Evolutionary conservation across 805 yeast genomes (phyloP), one percentile per base, ranked within the genome.

Genomic region (Candida arabinofermentans): DNA sequence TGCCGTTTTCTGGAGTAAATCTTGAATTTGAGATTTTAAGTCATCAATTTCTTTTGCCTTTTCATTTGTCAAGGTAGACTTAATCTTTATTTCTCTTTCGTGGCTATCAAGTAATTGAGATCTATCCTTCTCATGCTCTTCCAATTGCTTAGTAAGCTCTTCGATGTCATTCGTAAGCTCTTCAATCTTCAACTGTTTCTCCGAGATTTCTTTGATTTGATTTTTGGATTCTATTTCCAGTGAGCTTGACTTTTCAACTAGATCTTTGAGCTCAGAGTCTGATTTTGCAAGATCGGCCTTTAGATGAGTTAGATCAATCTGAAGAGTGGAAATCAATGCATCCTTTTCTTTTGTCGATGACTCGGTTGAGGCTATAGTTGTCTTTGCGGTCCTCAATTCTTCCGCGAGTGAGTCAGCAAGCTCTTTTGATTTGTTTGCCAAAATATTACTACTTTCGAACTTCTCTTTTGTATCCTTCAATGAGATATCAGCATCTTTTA

Each of bases 41-140:
- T 9, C 16, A 12, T 24, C 24, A 16, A 24, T 30, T 10, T 47
- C 47, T 5, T 40, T 46, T 9, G 39, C 33, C 24, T 46, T 50
- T 2, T 19, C 37, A 16, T 37, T n/a, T 31, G 38, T 3, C 9
- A 31, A 30, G 42, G 39, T 24, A 36, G 37, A 27, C 16, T 51
- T 49, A 3, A 55, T 63, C 43, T 76, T 79, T 16, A 75, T 54
- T 6, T 47, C 49, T 8, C 64, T 13, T 5, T 29, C 43, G 19
- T 43, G 39, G 5, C 30, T 18, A 17, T 43, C 31, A 9, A 31
- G 4, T 13, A 41, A 27, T 12, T 24, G 24, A 8, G 27, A 17
- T 16, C 33, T 46, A 18, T 37, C 42, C 1, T 14, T 18, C 8
- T 44, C 44, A 22, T 39, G 31, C 18, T 26, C 3, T 13, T 27